Base-by-base conservation (phyloP, 768 basidiomycete genomes). In the Termitomyces sp. region DNA sequence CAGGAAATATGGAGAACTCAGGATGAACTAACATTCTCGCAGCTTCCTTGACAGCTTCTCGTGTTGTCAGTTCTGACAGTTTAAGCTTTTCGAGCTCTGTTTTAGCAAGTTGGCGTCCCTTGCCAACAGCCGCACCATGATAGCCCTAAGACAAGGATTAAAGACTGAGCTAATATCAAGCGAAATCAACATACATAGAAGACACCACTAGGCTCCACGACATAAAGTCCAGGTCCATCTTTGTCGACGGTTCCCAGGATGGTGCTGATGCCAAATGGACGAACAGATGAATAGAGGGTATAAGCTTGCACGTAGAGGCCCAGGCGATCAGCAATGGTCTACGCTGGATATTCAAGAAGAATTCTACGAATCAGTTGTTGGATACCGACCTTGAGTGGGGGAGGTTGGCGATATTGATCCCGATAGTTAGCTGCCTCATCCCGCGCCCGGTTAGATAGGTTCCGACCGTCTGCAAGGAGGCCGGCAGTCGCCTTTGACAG, bases 1-100 rank as follows among this genome's bases (percentile, higher is more conserved):
- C 7, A 50, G 47, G 22, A 30, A 40, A 22, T 16, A 40, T 56
- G 7, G 14, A 36, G 56, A 38, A 30, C 24, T 26, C 47, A 53
- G 33, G 20, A 32, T 28, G 46, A 16, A 77, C 91, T 63, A 69
- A 98, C 96, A 99, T 98, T 73, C 95, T 81, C 6, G 97, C 96
- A 14, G 94, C 94, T 68, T 98, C 94, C 62, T 85, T 77, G 24
- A 96, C 92, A 20, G 95, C 97, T 69, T 99, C 87, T 59, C 87
- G 81, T 56, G 81, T 82, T 2, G 90, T 83, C 53, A 98, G 72
- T 62, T 91, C 90, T 6, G 87, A 75, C 36, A 96, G 77, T 62
- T 94, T 88, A 61, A 98, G 85, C 73, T 99, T 99, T 75, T 99
- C 97, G 50, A 99, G 74, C 72, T 98, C 97, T 8, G 96, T 98